Conservation (phyloP, 345 rosid species). For the Lenwebbia sp. region DNA sequence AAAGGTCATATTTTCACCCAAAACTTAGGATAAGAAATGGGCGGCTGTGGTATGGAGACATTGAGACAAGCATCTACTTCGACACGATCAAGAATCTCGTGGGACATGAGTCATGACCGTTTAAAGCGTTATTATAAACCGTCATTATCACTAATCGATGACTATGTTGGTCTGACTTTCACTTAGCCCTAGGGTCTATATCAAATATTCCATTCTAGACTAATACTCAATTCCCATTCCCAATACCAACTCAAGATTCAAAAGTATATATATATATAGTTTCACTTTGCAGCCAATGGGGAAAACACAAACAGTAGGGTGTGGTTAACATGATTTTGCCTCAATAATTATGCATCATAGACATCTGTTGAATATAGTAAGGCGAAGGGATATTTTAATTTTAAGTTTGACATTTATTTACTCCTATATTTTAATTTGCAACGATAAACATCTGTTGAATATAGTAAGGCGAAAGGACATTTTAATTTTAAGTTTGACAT, state of each 20-base stretch:
- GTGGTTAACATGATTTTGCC: background rate
- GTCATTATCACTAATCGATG: background rate
- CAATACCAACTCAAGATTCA: background rate
- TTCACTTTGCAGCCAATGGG: background rate
- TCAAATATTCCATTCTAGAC: background rate
- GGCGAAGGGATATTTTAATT: background rate
- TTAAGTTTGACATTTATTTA: background rate
- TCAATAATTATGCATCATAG: background rate
- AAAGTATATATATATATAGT: background rate
- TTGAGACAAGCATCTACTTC: background rate
- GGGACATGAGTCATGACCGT: background rate
- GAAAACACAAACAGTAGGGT: background rate
- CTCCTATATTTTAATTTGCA: background rate
- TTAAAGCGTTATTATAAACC: background rate
- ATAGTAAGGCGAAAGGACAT: background rate
- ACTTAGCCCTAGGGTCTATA: background rate
- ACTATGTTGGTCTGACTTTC: background rate
- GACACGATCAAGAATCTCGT: background rate
- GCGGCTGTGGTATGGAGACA: background rate
- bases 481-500: background rate
- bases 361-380: background rate
- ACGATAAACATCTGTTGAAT: background rate
- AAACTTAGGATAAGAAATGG: background rate
- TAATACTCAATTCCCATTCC: background rate
- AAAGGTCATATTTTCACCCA: background rate